Evolutionary conservation across 805 yeast genomes (phyloP), one percentile per base, ranked within the genome.

Genomic region (Myxozyma neotropica): DNA sequence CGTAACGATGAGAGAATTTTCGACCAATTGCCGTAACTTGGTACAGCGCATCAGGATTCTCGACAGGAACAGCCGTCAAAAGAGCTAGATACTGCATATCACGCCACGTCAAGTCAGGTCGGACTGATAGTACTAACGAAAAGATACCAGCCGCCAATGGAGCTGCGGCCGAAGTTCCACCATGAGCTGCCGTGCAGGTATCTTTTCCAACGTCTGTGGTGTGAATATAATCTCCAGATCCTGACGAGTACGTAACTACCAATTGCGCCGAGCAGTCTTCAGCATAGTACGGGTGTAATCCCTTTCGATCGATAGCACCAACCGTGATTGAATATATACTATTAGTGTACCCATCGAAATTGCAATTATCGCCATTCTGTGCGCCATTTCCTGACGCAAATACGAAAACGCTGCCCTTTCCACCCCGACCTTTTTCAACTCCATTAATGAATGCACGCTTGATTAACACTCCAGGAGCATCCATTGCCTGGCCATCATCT

Each of bases 101-200:
- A 71, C 99, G 82, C 99, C 99, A 94, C 0, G 97, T 88, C 56
- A 94, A 80, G 3, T 86, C 80, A 0, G 97, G 96, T 65, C 96
- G 88, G 2, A 87, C 91, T 67, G 86, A 85, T 52, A 94, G 77
- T 1, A 89, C 89, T 53, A 94, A 77, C 0, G 97, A 83, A 71
- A 88, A 90, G 0, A 94, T 81, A n/a, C 98, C 99, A 0, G 98
- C 97, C 0, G 97, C 98, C 57, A 94, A 79, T 0, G 99, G 99
- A 0, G 99, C 99, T 15, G 99, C 97, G 0, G 99, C 99, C 23
- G 98, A 93, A 0, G 99, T 94, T 21, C 99, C 99, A 10, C 97
- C 97, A 73, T 94, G 99, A 26, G 67, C 73, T 39, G 80, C 80
- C 1, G 95, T 77, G 73, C 99, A 94, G 44, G 89, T 80, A 71